phyloP scores from a whole-genome alignment of 306 rosid species.

The Rosa rugosa region DNA sequence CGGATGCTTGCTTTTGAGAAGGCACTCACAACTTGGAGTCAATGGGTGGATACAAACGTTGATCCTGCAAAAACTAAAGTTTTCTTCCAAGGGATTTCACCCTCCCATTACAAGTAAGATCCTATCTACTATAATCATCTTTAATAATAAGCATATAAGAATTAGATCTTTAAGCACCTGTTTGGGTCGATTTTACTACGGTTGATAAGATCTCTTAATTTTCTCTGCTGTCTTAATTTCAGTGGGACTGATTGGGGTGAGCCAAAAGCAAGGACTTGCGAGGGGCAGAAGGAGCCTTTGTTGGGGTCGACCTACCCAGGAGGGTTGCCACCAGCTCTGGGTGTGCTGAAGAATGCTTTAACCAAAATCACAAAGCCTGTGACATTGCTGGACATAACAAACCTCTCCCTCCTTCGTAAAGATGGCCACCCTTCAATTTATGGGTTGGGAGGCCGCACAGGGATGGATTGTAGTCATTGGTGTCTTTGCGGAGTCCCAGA shows the following conservation, averaged over 20 bases:
- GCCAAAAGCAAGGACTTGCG: constrained; percentile 63
- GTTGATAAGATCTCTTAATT: background rate
- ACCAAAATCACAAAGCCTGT: constrained; percentile 58
- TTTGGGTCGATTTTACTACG: too few relatives aligned
- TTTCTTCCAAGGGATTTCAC: constrained; percentile 94
- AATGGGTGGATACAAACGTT: constrained; percentile 66
- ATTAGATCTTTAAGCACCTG: too few relatives aligned
- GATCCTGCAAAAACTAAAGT: constrained; percentile 56
- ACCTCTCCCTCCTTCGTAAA: constrained; percentile 68
- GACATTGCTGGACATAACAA: constrained; percentile 67
- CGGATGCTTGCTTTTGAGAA: constrained; percentile 75
- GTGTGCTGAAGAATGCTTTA: constrained; percentile 55
- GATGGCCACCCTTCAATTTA: constrained; percentile 88
- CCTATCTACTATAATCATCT: background rate
- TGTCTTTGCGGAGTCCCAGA: constrained; percentile 97
- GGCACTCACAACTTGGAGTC: constrained; percentile 79
- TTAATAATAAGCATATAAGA: too few relatives aligned
- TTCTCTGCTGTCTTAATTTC: background rate
- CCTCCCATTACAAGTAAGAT: constrained; percentile 90
- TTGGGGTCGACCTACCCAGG: constrained; percentile 67
- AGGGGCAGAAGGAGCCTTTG: constrained; percentile 50
- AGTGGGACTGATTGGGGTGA: constrained; percentile 83
- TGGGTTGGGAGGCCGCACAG: constrained; percentile 49
- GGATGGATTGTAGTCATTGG: constrained; percentile 92
- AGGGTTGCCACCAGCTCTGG: constrained; percentile 63